Evolutionary conservation across 441 rosid genomes (phyloP).

Genomic region (Erysimum cheiri): DNA sequence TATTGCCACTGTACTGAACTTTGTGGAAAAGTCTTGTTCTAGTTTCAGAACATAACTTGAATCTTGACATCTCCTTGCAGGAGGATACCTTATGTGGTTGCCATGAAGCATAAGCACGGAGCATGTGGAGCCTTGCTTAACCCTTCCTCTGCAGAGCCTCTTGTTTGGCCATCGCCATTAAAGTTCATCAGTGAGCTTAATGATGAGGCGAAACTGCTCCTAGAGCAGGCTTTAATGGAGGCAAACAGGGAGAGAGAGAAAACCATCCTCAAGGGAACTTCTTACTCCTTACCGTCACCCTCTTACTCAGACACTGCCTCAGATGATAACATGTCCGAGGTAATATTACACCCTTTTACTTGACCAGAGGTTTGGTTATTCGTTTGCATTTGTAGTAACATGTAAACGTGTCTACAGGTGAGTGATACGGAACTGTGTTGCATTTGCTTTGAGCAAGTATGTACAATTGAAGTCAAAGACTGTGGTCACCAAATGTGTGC

Average conservation of each 20-base stretch:
- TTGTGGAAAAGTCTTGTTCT: conserved; percentile 12
- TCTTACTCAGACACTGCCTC: conserved; percentile 62
- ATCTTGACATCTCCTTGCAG: conserved; percentile 46
- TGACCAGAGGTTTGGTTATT: neutral
- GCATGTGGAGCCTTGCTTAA: conserved; percentile 89
- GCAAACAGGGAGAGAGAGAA: conserved; percentile 90
- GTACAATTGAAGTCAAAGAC: conserved; percentile 88
- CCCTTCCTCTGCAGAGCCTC: conserved; percentile 95
- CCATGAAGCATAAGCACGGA: conserved; percentile 76
- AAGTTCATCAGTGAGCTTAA: conserved; percentile 95
- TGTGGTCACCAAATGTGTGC: conserved; percentile 99
- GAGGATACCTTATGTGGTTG: conserved; percentile 89
- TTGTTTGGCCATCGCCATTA: conserved; percentile 97
- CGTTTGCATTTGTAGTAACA: neutral
- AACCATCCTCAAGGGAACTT: conserved; percentile 74
- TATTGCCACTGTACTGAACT: neutral
- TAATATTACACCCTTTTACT: conserved; percentile 34
- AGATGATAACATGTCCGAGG: conserved; percentile 90
- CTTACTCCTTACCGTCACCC: conserved; percentile 67
- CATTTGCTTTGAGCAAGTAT: conserved; percentile 94
- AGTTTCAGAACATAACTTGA: conserved; percentile 15
- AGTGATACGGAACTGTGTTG: conserved; percentile 87
- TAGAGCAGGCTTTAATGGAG: conserved; percentile 86
- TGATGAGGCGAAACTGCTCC: conserved; percentile 75
- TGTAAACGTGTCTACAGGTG: conserved; percentile 51